Base-by-base conservation (phyloP, 164 flowering plant species). In the Warburgia ugandensis region DNA sequence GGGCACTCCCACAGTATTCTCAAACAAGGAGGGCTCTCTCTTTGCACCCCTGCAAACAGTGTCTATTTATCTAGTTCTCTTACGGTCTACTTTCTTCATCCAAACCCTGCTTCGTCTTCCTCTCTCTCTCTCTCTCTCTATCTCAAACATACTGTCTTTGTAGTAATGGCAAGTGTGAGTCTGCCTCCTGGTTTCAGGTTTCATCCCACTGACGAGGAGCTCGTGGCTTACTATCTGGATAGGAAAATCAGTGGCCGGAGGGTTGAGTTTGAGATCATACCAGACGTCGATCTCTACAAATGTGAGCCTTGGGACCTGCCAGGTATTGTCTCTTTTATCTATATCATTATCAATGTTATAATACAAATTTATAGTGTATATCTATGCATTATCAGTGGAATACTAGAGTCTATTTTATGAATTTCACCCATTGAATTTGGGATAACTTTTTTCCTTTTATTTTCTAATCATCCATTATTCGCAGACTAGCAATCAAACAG, bases 231-330 rank as follows among this genome's bases (percentile, higher is more conserved):
- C 52, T 62, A 62, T 37, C 67, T 63, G 11, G 49, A 38, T 19
- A 29, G 50, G 46, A 63, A 56, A 56, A 51, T 63, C 35, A 22
- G 14, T 6, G 60, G 60, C 49, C 14, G 37, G 22, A 40, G 37
- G 22, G 51, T 63, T 30, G 60, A 52, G 43, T 57, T 46, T 23
- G 55, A 39, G 36, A 53, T 58, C 28, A 56, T 63, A 38, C 53
- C 56, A 4, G 57, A 56, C 12, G 61, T 56, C 27, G 67, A 63
- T 50, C 61, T 63, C 45, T 56, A 63, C 48, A 56, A 56, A 44
- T 50, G 56, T 16, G 67, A 63, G 43, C 67, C 67, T 23, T 63
- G 67, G 67, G 61, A 63, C 35, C 44, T 63, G 8, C 67, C 61
- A 50, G 60, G 67, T 63, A n/a, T 19, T 32, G 10, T 1, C 1